phyloP scores from a whole-genome alignment of 176 grass and related monocot species.

The Rhynchospora pubera region DNA sequence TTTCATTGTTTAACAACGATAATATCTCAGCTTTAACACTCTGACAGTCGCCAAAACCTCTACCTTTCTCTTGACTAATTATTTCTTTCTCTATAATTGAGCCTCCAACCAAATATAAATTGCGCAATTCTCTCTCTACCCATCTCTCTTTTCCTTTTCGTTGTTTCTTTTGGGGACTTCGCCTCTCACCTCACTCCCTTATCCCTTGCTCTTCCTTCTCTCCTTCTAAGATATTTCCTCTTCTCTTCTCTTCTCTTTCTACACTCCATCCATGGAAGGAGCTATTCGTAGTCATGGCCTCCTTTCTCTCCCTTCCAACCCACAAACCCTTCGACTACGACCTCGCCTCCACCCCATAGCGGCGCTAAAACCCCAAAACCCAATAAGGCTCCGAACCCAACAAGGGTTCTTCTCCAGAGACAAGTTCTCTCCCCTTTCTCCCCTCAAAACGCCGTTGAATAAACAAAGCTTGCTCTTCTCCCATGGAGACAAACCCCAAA shows the following conservation, averaged over 20 bases:
- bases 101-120: constrained; percentile 11
- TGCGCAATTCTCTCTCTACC: neutral
- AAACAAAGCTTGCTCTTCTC: constrained; percentile 24
- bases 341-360: constrained; percentile 4
- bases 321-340: constrained; percentile 15
- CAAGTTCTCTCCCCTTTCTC: constrained; percentile 4
- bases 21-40: neutral
- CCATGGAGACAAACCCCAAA: neutral
- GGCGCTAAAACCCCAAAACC: neutral
- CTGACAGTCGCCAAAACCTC: neutral
- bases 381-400: constrained; percentile 12
- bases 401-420: constrained; percentile 2
- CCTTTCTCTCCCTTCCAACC: constrained; percentile 31
- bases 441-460: neutral
- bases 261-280: constrained; percentile 20
- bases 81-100: constrained; percentile 5
- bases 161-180: neutral
- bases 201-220: neutral
- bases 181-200: constrained; percentile 7
- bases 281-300: constrained; percentile 22
- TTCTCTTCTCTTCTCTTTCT: neutral
- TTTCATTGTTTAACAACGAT: neutral
- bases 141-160: neutral
- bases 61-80: neutral
- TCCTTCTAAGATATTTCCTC: constrained; percentile 3